phyloP scores from a whole-genome alignment of 2,329 filamentous ascomycete genomes.

The Pseudogymnoascus sp. region DNA sequence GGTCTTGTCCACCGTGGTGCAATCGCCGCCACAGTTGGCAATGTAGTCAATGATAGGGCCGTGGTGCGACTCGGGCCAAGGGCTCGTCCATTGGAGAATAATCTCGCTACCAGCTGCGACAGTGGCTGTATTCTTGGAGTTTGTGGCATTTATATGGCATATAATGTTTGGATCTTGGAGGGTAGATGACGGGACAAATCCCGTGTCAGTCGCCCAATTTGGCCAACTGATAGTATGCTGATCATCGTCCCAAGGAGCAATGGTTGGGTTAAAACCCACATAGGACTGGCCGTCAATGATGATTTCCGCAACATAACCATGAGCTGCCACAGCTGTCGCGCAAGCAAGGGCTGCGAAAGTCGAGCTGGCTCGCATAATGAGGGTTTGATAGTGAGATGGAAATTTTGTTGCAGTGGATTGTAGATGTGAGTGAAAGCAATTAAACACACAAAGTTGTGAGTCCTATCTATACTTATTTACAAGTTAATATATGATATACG shows the following conservation, averaged over 20 bases:
- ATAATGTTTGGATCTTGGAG: conserved; percentile 47
- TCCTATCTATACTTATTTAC: not conserved
- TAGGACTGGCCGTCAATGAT: conserved; percentile 40
- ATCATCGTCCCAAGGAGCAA: conserved; percentile 19
- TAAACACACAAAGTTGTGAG: too few species aligned
- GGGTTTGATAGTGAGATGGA: not conserved
- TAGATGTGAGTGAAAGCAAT: not conserved
- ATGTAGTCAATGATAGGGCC: conserved; percentile 26
- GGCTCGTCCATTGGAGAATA: conserved; percentile 55
- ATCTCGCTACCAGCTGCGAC: conserved; percentile 52
- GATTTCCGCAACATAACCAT: conserved; percentile 38
- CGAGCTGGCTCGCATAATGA: not conserved
- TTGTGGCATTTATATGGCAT: conserved; percentile 50
- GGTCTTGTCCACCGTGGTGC: conserved; percentile 32
- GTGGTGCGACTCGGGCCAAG: conserved; percentile 57
- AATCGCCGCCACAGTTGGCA: conserved; percentile 31
- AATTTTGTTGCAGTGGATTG: not conserved
- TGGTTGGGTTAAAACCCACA: conserved; percentile 6
- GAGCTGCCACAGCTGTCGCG: conserved; percentile 35
- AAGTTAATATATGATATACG: not conserved
- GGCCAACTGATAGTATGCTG: conserved; percentile 47
- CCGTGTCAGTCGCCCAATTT: conserved; percentile 40
- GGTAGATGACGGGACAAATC: conserved; percentile 40
- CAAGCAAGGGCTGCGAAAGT: conserved; percentile 19
- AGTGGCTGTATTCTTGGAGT: conserved; percentile 42